phyloP scores from a whole-genome alignment of 2,329 filamentous ascomycete species.

The Pezicula radicicola region DNA sequence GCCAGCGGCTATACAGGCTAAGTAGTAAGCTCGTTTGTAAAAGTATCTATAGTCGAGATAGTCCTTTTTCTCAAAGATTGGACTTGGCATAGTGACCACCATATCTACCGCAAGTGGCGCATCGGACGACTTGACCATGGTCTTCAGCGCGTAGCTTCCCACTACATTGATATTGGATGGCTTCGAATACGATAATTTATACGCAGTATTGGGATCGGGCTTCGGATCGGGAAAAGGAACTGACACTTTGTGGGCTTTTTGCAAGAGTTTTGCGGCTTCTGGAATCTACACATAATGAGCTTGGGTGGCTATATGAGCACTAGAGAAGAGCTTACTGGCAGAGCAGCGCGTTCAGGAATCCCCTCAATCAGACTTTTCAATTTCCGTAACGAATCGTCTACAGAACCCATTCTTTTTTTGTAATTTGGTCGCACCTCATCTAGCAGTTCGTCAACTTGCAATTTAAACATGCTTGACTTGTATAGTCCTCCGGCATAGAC shows the following conservation, averaged over 20 bases:
- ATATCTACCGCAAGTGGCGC: slow-evolving; percentile 67
- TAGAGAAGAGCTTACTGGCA: slow-evolving; percentile 31
- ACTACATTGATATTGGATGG: slow-evolving; percentile 81
- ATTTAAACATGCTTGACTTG: slow-evolving; percentile 65
- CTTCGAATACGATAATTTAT: slow-evolving; percentile 75
- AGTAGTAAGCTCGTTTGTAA: slow-evolving; percentile 88
- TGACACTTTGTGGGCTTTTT: slow-evolving; percentile 64
- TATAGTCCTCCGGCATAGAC: slow-evolving; percentile 43
- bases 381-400: slow-evolving; percentile 50
- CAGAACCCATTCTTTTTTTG: slow-evolving; percentile 49
- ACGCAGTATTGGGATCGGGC: slow-evolving; percentile 72
- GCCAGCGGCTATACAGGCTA: slow-evolving; percentile 74
- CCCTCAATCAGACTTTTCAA: slow-evolving; percentile 55
- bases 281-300: slow-evolving; percentile 47
- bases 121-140: slow-evolving; percentile 64
- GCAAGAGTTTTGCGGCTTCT: slow-evolving; percentile 65
- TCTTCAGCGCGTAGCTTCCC: slow-evolving; percentile 80
- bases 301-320: background rate
- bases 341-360: slow-evolving; percentile 46
- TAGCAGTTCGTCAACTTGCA: slow-evolving; percentile 64
- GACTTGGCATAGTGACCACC: slow-evolving; percentile 78
- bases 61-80: slow-evolving; percentile 89
- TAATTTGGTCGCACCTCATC: slow-evolving; percentile 54
- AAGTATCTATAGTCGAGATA: slow-evolving; percentile 92
- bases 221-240: slow-evolving; percentile 83